Evolutionary conservation across 345 rosid species (phyloP).

Genomic region (Cardamine occulta): DNA sequence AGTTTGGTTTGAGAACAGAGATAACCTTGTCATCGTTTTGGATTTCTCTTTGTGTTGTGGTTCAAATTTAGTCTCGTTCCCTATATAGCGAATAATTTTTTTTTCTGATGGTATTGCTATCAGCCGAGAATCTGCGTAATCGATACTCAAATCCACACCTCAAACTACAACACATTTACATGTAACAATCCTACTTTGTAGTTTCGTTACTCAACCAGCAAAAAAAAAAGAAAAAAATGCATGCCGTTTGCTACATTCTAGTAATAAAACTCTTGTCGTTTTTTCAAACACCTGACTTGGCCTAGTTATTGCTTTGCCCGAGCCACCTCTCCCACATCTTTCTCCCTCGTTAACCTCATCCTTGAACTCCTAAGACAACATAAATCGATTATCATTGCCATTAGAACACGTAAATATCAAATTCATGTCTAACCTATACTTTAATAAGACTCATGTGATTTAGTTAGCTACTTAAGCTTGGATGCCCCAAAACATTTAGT

Average conservation of each 20-base stretch:
- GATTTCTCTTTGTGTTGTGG: background rate
- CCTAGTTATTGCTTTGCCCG: background rate
- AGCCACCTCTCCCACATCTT: slow-evolving; percentile 7
- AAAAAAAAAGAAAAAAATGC: background rate
- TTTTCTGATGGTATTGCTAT: background rate
- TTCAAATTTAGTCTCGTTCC: background rate
- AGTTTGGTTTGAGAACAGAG: background rate
- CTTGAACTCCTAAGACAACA: slow-evolving; percentile 14
- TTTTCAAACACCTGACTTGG: background rate
- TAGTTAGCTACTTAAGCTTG: background rate
- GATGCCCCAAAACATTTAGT: background rate
- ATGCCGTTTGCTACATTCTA: slow-evolving; percentile 2
- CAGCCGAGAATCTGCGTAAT: no score
- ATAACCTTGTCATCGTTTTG: background rate
- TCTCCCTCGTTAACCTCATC: background rate
- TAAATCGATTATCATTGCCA: background rate
- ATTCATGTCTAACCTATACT: background rate
- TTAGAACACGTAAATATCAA: background rate
- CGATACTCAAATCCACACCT: background rate
- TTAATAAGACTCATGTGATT: background rate
- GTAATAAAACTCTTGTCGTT: background rate
- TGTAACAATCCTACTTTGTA: slow-evolving; percentile 9
- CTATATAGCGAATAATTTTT: no score
- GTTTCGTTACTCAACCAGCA: background rate
- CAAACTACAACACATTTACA: slow-evolving; percentile 5